Conservation (phyloP, 441 rosid species). For the Raphanus hybrid region DNA sequence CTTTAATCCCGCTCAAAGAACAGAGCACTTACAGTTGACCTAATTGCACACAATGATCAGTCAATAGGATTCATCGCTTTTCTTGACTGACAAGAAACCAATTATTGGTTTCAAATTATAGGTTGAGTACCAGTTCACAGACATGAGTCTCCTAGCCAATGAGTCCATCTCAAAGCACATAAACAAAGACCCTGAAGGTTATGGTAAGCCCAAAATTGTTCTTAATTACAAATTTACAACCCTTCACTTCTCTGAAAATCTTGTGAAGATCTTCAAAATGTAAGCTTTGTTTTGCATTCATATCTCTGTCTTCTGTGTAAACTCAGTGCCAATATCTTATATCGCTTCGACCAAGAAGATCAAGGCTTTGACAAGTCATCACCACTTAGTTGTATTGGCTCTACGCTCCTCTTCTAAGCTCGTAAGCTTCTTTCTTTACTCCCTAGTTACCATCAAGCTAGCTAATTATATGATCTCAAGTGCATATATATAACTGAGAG, state of each 20-base stretch:
- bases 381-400: conserved; percentile 70
- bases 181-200: conserved; percentile 86
- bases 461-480: not conserved
- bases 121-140: conserved; percentile 93
- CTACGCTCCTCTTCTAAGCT: conserved; percentile 82
- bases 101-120: conserved; percentile 30
- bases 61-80: not conserved
- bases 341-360: conserved; percentile 86
- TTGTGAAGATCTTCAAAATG: not conserved
- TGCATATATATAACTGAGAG: not conserved
- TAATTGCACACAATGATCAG: not conserved
- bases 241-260: not conserved
- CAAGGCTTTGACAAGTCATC: conserved; percentile 69
- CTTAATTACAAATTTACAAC: not conserved
- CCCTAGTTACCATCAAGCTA: not conserved
- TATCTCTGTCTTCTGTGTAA: not conserved
- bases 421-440: conserved; percentile 52
- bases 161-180: conserved; percentile 81
- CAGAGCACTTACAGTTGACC: not conserved
- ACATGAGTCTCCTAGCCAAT: conserved; percentile 91
- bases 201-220: conserved; percentile 50
- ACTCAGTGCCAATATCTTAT: conserved; percentile 72
- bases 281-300: not conserved
- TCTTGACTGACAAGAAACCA: not conserved
- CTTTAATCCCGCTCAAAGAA: not conserved